Conservation (phyloP, 139 green algal species). For the Volvox reticuliferus region DNA sequence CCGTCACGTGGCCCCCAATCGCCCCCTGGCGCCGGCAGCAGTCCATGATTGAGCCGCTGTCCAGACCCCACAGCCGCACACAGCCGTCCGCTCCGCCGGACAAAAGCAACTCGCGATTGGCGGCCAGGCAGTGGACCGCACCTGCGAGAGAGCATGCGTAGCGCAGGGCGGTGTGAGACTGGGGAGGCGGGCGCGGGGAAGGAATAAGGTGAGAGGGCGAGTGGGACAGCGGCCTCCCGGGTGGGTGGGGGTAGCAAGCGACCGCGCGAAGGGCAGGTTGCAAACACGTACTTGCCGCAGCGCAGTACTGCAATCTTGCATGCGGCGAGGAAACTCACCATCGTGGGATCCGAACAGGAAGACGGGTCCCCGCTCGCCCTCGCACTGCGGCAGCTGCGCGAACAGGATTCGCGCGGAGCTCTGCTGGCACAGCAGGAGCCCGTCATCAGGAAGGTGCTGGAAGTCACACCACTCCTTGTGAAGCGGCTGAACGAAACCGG, state of each 20-base stretch:
- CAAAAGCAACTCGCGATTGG: constrained; percentile 11
- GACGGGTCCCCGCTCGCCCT: constrained; percentile 33
- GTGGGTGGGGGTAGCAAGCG: no score
- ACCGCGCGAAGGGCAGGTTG: no score
- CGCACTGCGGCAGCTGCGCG: constrained; percentile 41
- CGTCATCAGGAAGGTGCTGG: constrained; percentile 27
- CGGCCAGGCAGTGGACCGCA: constrained; percentile 1
- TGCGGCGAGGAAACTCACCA: background rate
- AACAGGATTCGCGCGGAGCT: constrained; percentile 45
- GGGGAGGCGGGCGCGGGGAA: no score
- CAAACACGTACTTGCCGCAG: no score
- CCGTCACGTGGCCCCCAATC: background rate
- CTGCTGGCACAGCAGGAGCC: constrained; percentile 25
- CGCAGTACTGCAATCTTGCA: background rate
- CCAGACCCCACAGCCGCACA: constrained; percentile 43
- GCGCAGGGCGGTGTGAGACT: no score
- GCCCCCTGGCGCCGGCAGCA: background rate
- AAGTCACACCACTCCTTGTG: constrained; percentile 42
- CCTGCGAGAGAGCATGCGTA: background rate
- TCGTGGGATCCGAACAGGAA: constrained; percentile 50
- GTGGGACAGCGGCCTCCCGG: background rate
- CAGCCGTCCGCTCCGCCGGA: constrained; percentile 43
- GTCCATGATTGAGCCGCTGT: constrained; percentile 19
- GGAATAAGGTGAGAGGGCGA: background rate
- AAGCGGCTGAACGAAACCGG: constrained; percentile 13